Base-by-base conservation (phyloP, 306 rosid genomes). In the Sophora flavescens region DNA sequence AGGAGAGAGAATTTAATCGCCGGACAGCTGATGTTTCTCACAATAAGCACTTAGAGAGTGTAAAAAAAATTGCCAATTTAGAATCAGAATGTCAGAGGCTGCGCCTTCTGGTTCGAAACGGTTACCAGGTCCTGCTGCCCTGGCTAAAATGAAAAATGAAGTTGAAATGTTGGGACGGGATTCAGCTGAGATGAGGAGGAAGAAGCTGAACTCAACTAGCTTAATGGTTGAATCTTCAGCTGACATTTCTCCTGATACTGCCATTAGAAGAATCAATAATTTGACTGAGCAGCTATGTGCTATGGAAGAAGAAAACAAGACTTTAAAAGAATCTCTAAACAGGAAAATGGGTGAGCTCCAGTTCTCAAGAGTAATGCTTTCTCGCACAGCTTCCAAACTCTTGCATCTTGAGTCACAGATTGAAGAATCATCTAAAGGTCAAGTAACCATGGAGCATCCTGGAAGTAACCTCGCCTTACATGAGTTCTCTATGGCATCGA, bases 41-140 rank as follows among this genome's bases (percentile, higher is more conserved):
- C 84, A 91, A 82, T 87, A 93, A 88, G 66, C 91, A 91, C 52
- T 82, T 93, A 74, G 97, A 88, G 77, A 86, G 88, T 62, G 82
- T 84, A 68, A 91, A 89, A 81, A 89, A 86, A 79, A 87, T 93
- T 76, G 90, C 92, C 7, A 89, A 88, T 83, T 84, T 93, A 71
- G 98, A 93, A 77, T 91, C 96, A 15, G 98, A 93, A 87, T 93
- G 98, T 86, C 98, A 91, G 88, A 83, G 96, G 81, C 76, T 93
- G 85, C 91, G 97, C 5, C 75, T 93, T 61, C 89, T 93, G 60
- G 92, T 93, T 50, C 86, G 89, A 93, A 93, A 83, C 85, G 97
- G 70, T 80, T 93, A 73, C 98, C 98, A 48, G 93, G 98, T 80
- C 98, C 97, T 74, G 98, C 93, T 75, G 89, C 98, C 71, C 67